Base-by-base conservation (phyloP, 2,329 filamentous ascomycete genomes). In the Thelonectria olida region DNA sequence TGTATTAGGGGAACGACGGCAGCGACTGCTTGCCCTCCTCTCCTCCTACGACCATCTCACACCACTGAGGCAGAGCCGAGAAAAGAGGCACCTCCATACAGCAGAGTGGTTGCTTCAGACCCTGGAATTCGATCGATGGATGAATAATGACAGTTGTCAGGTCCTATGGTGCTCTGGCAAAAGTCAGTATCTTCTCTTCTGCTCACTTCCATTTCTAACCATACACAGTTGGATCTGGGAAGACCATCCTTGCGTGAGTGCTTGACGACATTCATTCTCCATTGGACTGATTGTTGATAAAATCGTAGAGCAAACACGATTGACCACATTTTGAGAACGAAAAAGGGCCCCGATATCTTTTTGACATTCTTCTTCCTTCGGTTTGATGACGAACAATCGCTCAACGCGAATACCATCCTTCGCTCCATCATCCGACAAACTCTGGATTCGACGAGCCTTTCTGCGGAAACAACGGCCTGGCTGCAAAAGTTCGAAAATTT, bases 111-210 rank as follows among this genome's bases (percentile, higher is more conserved):
- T 77, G 3, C 70, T 73, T 3, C 2, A 56, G 2, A 74, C 68
- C 0, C 7, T 36, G 0, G 62, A 75, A 15, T 78, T 75, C 19
- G 50, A 51, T 15, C 45, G 53, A 1, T 78, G 75, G 74, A 15
- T 55, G 0, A 15, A 60, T 1, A 62, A 56, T 34, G 5, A 36
- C 42, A 6, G 22, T 4, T 2, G 28, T 7, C 6, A 31, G 42
- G 1, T 47, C 67, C 47, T 77, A 0, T 76, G 72, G 74, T 74
- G 69, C 31, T 73, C 65, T 2, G 75, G 75, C 0, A 77, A 75
- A 38, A 74, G 73, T 75, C 38, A 61, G 71, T 63, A 0, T 0
- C 31, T 2, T 50, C 0, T 53, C 15, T 10, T 17, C 8, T 7
- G 6, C 12, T 22, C 5, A 9, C 4, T 7, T 20, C 36, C 12